Evolutionary conservation across 768 basidiomycete species (phyloP), one percentile per base, ranked within the genome.

Genomic region (Suillus subalutaceus): DNA sequence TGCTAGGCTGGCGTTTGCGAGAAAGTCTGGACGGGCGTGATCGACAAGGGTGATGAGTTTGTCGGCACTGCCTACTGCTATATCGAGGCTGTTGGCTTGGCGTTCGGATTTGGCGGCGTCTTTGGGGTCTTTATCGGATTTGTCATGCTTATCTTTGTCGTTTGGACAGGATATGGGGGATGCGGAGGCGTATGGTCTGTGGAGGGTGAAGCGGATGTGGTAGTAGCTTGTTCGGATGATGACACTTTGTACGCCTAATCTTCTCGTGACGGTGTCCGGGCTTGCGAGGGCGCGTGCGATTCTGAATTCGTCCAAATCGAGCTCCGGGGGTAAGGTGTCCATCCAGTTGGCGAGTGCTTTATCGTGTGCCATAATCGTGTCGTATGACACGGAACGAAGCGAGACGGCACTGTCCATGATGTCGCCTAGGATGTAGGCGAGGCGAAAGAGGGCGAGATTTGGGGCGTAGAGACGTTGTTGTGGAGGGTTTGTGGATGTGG

Each of bases 351-450:
- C 83, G 58, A 94, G 79, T 2, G 87, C 86, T 46, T 86, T 85
- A 74, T 94, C 93, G 71, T 91, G 90, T 1, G 87, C 84, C 73
- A 86, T 83, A 23, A 94, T 85, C 48, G 85, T 86, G 61, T 92
- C 87, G 71, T 93, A 93, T 4, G 89, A 82, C 18, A 93, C 90
- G n/a, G 88, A 80, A n/a, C 89, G 88, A 67, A 92, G 85, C 53
- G 90, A 93, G 6, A 92, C 86, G 4, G 91, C 91, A 68, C 90
- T 89, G 73, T 93, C 90, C 87, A 94, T 90, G 78, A 94, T 91
- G 72, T 93, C 90, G 9, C 93, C 91, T 9, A 94, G 83, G 65
- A 92, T 87, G 70, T 88, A 89, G 10, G 90, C 90, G n/a, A 93
- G 79, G 37, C 86, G 83, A 77, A 93, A 91, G 37, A 92, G 82